Base-by-base conservation (phyloP, 2,329 filamentous ascomycete genomes). In the Xenoacremonium recifei region DNA sequence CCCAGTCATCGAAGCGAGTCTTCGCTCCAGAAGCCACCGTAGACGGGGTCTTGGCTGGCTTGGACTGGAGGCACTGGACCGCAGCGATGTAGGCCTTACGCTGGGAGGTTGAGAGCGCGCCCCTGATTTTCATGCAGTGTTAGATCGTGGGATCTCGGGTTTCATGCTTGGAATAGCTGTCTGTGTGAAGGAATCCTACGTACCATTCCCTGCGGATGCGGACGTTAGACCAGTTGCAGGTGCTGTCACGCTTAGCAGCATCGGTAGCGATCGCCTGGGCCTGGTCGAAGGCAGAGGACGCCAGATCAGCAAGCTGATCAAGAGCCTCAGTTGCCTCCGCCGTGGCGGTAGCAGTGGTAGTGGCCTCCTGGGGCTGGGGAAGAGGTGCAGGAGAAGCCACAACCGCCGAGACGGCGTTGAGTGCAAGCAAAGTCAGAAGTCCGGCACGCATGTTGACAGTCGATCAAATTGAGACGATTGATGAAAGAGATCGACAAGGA, bases 1-100 rank as follows among this genome's bases (percentile, higher is more conserved):
- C 62, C 32, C 70, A 78, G 44, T 79, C 75, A 50, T 79, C 75
- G 43, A 68, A 76, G 42, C 72, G 46, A 3, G 63, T 68, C 42
- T 61, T 64, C 3, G 67, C 71, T 3, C 74, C 75, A 0, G 71
- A 59, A 0, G 65, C 68, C 11, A 62, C 55, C 1, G 55, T 49
- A 1, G 58, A 41, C 1, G 65, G 61, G 0, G 64, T 65, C 16
- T 52, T 55, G 4, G 70, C 49, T 1, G 70, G 67, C 47, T 61
- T 58, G 4, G 51, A 50, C 44, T 67, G 64, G 15, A 77, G 52
- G 40, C 74, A 77, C 30, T 69, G 59, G 36, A 73, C 66, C 3
- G 73, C 71, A 6, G 63, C 54, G 38, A 70, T 71, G 53, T 76
- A 77, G 6, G 59, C 58, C 44, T 57, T 54, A 37, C 50, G 58